These are phyloP conservation scores for Metarhizium brunneum DNA, from an alignment of 2,329 filamentous ascomycete genomes.

Conservation along the genomic window DNA sequence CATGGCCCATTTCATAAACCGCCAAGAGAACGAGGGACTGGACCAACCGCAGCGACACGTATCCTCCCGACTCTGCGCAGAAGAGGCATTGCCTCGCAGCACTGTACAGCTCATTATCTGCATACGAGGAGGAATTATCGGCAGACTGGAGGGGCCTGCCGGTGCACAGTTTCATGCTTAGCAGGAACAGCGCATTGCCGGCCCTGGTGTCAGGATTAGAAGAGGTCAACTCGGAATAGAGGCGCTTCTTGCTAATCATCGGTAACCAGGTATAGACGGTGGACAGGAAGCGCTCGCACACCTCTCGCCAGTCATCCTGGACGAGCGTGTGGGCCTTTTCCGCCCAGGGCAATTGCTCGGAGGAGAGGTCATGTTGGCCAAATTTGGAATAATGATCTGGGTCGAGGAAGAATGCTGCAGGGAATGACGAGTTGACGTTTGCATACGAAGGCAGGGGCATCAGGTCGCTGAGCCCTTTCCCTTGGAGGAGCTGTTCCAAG, in stretches of 20 bases:
- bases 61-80: too few species aligned
- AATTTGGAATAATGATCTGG: too few species aligned
- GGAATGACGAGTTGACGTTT: too few species aligned
- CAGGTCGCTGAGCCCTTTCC: too few species aligned
- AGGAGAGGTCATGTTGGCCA: too few species aligned
- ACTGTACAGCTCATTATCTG: slow-evolving; percentile 5
- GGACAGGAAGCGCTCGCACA: slow-evolving; percentile 5
- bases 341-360: too few species aligned
- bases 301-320: too few species aligned
- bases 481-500: too few species aligned
- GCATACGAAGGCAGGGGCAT: too few species aligned
- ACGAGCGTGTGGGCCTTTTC: too few species aligned
- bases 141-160: neutral
- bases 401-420: too few species aligned
- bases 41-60: too few species aligned
- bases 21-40: slow-evolving; percentile 6
- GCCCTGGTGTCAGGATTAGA: neutral
- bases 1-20: slow-evolving; percentile 1
- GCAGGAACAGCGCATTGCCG: slow-evolving; percentile 6
- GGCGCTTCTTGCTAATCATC: slow-evolving; percentile 11
- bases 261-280: slow-evolving; percentile 10
- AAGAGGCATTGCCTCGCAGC: neutral
- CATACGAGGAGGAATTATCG: neutral
- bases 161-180: slow-evolving; percentile 12
- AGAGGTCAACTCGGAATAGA: slow-evolving; percentile 2